Conservation (phyloP, 148 eudicot genomes). For the Pouteria glomerata region DNA sequence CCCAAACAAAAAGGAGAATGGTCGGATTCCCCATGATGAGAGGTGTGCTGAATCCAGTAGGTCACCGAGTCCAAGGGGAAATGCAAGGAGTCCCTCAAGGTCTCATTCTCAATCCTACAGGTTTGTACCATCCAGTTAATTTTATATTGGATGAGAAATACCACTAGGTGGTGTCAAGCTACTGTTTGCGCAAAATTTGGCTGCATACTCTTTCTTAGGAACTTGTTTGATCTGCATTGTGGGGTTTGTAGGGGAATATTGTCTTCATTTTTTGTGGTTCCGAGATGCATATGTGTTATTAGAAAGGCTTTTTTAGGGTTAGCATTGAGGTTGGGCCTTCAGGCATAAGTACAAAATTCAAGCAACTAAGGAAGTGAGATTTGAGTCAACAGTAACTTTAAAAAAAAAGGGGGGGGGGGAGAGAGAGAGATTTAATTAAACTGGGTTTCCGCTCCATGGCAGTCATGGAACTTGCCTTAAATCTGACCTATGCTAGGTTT, state of each 20-base stretch:
- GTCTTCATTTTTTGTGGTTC: not conserved
- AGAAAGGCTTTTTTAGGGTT: not conserved
- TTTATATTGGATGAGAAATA: not conserved
- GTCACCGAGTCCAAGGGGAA: conserved; percentile 36
- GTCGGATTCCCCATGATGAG: conserved; percentile 18
- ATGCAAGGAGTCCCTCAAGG: conserved; percentile 25
- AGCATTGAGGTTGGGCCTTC: not conserved
- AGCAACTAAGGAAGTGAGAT: not conserved
- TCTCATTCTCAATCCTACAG: conserved; percentile 33
- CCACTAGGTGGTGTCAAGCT: not conserved
- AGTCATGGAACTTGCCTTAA: not conserved
- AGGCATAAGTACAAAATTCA: not conserved
- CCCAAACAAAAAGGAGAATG: conserved; percentile 33
- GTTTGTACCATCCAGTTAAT: conserved; percentile 5
- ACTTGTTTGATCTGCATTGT: not conserved
- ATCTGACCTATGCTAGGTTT: not conserved
- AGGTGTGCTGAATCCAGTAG: conserved; percentile 26
- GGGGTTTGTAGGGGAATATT: not conserved
- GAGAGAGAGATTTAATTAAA: no score
- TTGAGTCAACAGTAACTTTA: not conserved
- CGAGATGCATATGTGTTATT: not conserved
- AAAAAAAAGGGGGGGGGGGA: no score
- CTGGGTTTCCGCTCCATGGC: no score
- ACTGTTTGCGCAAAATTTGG: not conserved
- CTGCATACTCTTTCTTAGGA: not conserved